Evolutionary conservation across 1,284 basidiomycete species (phyloP), one percentile per base, ranked within the genome.

Genomic region (Heterobasidion irregulare): DNA sequence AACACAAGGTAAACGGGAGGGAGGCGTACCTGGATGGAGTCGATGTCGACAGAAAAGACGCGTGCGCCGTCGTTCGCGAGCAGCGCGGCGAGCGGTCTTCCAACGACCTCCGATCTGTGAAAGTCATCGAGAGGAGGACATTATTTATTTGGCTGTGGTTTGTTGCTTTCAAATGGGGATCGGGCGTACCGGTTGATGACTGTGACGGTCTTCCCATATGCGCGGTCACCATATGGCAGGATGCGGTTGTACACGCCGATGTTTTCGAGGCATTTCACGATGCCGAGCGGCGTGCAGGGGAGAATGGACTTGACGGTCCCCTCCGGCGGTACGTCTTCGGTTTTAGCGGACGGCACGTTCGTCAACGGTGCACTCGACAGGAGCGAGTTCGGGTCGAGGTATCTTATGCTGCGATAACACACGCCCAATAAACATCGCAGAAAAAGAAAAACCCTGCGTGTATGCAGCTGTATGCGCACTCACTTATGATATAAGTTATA

Each of bases 401-500:
- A 90, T 35, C 92, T 90, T 64, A 92, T 85, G 67, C 89, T 92
- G 55, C 8, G 15, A 15, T 35, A n/a, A 48, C 9, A 18, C 46
- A 32, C 3, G 46, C 3, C 12, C 1, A 1, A 47, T 18, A 0
- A 1, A 47, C 12, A 47, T 47, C 16, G 45, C 33, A 34, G 32
- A 41, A 33, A 26, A 26, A 53, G 26, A 45, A 18, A 35, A 38
- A 6, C 65, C 82, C 56, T 26, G 26, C 5, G 26, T 26, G 4
- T 26, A 26, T 26, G 26, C 26, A 5, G 26, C 26, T 26, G 26
- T 26, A 26, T 26, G 26, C 26, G 26, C 26, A 26, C 26, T 26
- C 62, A 93, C 92, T 97, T 97, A 79, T 98, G 94, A 71, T 98
- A 98, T 54, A 98, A 75, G 69, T 97, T 97, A 72, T 95, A 98